phyloP scores from a whole-genome alignment of 768 basidiomycete species.

The Amanita jacksonii region DNA sequence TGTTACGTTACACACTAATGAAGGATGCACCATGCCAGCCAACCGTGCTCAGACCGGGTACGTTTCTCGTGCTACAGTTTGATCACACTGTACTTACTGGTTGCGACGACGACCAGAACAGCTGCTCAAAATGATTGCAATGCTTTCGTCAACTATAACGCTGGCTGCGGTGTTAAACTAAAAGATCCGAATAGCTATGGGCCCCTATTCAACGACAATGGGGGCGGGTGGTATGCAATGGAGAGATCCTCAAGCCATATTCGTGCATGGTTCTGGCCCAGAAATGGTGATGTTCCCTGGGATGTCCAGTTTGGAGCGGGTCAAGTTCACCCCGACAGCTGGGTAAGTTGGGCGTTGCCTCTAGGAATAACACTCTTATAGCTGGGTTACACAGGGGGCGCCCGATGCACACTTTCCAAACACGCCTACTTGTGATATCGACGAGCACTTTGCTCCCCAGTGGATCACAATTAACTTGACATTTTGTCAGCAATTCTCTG shows the following conservation, averaged over 20 bases:
- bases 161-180: conserved; percentile 40
- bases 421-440: conserved; percentile 47
- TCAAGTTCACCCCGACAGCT: conserved; percentile 28
- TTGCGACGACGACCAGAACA: conserved; percentile 11
- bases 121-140: conserved; percentile 34
- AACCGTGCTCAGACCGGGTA: conserved; percentile 14
- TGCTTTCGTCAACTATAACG: conserved; percentile 30
- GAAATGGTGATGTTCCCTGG: conserved; percentile 28
- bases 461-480: conserved; percentile 59
- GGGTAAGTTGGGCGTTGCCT: conserved; percentile 18
- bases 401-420: conserved; percentile 54
- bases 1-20: conserved; percentile 46
- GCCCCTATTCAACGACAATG: conserved; percentile 40
- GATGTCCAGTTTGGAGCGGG: conserved; percentile 26
- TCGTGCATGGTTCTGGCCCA: conserved; percentile 57
- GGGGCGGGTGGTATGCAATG: conserved; percentile 54
- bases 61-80: no score
- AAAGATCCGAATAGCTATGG: conserved; percentile 34
- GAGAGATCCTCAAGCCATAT: conserved; percentile 41
- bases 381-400: conserved; percentile 14
- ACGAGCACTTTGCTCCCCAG: conserved; percentile 41
- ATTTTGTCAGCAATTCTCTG: conserved; percentile 18
- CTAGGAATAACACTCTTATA: no score
- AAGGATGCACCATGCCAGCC: conserved; percentile 38
- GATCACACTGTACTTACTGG: no score